Base-by-base conservation (phyloP, 2,329 filamentous ascomycete species). In the Xylaria arbuscula region DNA sequence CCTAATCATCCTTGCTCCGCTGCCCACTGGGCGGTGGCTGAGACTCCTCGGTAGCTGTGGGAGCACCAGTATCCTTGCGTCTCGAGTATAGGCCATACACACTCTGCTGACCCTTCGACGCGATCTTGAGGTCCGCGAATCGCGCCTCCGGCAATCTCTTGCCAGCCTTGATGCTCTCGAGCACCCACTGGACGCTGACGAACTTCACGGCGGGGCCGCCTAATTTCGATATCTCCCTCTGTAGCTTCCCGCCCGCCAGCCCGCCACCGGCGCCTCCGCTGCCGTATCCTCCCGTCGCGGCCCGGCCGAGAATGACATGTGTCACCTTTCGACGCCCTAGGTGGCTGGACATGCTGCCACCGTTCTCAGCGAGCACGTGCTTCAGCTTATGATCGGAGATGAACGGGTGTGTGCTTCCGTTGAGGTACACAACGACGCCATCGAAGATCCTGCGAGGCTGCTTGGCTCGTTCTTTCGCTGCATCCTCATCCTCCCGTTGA, bases 371-470 rank as follows among this genome's bases (percentile, higher is more conserved):
- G 45, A 98, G 86, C 17, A 97, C 80, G 64, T 90, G 89, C 83
- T 96, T 97, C 66, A 98, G 86, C 77, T 88, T 92, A 82, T 97
- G 92, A 79, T 98, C 94, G 15, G 93, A 97, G 70, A 97, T 87
- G 28, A 89, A 80, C 1, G 94, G 94, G 68, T 90, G 87, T 1
- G 93, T 97, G 72, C 92, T 94, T 69, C 94, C 94, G 80, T 97
- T 97, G 80, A 98, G 87, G 81, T 95, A 96, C 74, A 97, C 87
- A 60, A 88, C 90, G 24, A 94, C 85, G 17, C 89, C 88, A 53
- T 87, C 81, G 77, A 98, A 94, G 62, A 97, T 86, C 55, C 82
- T 76, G 72, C 74, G 78, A 1, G 70, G 73, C 61, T 71, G 78
- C 64, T 83, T 87, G 65, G 81, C 81, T 36, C 86, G 86, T 81